Conservation (phyloP, 768 basidiomycete genomes). For the Trametopsis cervina region DNA sequence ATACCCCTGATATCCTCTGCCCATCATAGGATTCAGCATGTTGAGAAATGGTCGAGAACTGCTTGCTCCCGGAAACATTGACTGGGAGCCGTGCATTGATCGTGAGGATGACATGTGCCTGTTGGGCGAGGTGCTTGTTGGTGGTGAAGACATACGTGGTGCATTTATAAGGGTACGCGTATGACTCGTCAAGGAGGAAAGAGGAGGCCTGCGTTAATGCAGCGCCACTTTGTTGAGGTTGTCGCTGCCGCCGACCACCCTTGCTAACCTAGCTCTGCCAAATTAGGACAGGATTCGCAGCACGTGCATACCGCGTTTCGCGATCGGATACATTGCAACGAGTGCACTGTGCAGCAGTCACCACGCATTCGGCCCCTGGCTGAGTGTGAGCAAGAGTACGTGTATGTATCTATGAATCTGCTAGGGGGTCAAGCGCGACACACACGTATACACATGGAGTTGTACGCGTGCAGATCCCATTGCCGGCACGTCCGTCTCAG, state of each 20-base stretch:
- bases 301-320: background rate
- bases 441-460: too few species aligned
- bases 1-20: constrained; percentile 68
- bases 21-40: constrained; percentile 80
- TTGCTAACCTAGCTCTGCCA: background rate
- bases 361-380: too few species aligned
- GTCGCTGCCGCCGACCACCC: background rate
- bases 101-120: constrained; percentile 18
- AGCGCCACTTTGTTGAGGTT: background rate
- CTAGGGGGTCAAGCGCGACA: too few species aligned
- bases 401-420: too few species aligned
- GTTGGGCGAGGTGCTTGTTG: constrained; percentile 5
- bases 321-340: too few species aligned
- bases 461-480: too few species aligned
- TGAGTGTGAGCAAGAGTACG: too few species aligned
- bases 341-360: too few species aligned
- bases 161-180: constrained; percentile 3
- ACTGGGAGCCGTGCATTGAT: constrained; percentile 26
- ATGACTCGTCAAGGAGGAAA: background rate
- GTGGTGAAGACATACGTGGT: constrained; percentile 8
- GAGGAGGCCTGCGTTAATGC: too few species aligned
- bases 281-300: background rate
- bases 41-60: constrained; percentile 73
- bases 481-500: too few species aligned
- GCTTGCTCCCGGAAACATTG: constrained; percentile 35